These are phyloP conservation scores for Oropetium thomaeum DNA, from an alignment of 176 grass and related monocot genomes.

Conservation along the genomic window DNA sequence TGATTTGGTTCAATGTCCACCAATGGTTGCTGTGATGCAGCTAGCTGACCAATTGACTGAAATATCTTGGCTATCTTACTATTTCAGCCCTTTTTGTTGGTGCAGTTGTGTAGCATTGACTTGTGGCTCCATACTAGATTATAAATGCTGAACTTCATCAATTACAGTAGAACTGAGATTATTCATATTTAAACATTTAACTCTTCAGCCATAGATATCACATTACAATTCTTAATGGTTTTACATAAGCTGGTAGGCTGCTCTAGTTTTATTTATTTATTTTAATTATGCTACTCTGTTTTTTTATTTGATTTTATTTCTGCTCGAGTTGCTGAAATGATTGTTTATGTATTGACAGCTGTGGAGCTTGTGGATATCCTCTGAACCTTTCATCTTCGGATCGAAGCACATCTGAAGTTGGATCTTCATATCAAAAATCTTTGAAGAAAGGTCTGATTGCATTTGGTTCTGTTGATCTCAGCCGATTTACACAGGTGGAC, in stretches of 20 bases:
- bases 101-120: not conserved
- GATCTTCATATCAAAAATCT: slow-evolving; percentile 51
- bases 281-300: not conserved
- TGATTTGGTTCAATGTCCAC: not conserved
- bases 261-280: too few species aligned
- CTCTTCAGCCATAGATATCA: not conserved
- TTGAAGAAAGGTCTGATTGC: slow-evolving; percentile 57
- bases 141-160: too few species aligned
- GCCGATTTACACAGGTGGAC: slow-evolving; percentile 64
- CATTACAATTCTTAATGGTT: not conserved
- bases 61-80: not conserved
- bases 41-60: not conserved
- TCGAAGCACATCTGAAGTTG: slow-evolving; percentile 51
- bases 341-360: slow-evolving; percentile 46
- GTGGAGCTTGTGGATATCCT: slow-evolving; percentile 58
- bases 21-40: not conserved
- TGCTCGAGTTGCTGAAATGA: slow-evolving; percentile 4
- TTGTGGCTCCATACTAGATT: too few species aligned
- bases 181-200: not conserved
- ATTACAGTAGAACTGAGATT: too few species aligned
- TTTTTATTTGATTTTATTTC: not conserved
- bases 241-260: too few species aligned
- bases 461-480: slow-evolving; percentile 60
- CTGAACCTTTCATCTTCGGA: slow-evolving; percentile 66
- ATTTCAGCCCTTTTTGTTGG: not conserved